Base-by-base conservation (phyloP, 352 stramenopile species). In the Phytophthora pini region DNA sequence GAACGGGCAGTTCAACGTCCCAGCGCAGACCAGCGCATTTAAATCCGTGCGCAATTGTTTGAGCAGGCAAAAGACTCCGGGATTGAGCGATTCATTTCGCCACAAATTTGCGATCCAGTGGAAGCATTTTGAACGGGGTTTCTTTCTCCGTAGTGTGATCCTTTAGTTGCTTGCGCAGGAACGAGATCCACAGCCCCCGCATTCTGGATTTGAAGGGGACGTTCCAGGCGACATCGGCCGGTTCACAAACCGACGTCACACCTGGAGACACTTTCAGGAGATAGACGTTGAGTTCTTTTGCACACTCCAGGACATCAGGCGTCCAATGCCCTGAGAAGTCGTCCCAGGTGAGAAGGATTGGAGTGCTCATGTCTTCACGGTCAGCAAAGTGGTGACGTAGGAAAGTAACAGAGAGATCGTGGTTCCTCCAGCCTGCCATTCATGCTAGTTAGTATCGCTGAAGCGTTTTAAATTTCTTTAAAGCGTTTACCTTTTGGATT, bases 211-310 rank as follows among this genome's bases (percentile, higher is more conserved):
- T 49, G 5, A 63, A 13, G 5, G 44, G 31, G 2, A 4, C 1
- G 12, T 41, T 55, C 55, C 43, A 63, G 7, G 45, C 13, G 4
- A 32, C 22, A 26, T 63, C 55, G n/a, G 55, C 32, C 2, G 44
- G 44, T 10, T 63, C 44, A 15, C 55, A 62, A 2, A 54, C 27
- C 4, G 20, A 53, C 2, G 55, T 62, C 2, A n/a, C 6, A 12
- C 17, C 2, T 43, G 22, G 43, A 4, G 29, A 44, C 27, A 20
- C 50, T 20, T 24, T 36, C 5, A 40, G 8, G 1, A 48, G 13
- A 2, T 17, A 8, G 0, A 62, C 32, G 2, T 63, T 63, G 0
- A 63, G 26, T 8, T 48, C 20, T 2, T 31, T 10, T 8, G 55
- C 55, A 15, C 17, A 55, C 13, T 31, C 1, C 8, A 24, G 17